phyloP scores from a whole-genome alignment of 768 basidiomycete genomes.

The Dentipellis sp. region DNA sequence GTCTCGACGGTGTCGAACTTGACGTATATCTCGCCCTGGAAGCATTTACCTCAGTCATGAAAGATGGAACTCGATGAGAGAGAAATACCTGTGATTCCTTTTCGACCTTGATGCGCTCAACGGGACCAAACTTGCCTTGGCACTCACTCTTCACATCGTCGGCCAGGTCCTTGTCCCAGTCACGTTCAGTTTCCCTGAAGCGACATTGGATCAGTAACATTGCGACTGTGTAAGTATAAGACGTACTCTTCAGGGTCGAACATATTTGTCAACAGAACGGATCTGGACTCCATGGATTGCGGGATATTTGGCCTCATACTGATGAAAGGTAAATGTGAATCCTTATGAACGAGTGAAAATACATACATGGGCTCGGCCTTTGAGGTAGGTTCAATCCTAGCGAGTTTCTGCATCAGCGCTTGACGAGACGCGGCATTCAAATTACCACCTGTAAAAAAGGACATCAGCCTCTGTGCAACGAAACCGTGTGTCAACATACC shows the following conservation, averaged over 20 bases:
- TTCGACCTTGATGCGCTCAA: slow-evolving; percentile 85
- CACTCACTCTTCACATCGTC: slow-evolving; percentile 96
- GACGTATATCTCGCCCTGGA: slow-evolving; percentile 93
- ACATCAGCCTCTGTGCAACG: slow-evolving; percentile 1
- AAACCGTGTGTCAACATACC: slow-evolving; percentile 35
- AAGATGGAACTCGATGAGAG: neutral
- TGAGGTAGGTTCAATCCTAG: slow-evolving; percentile 70
- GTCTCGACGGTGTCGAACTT: slow-evolving; percentile 76
- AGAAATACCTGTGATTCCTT: slow-evolving; percentile 79
- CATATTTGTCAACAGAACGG: slow-evolving; percentile 88
- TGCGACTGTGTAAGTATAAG: neutral
- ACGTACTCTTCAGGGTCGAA: slow-evolving; percentile 94
- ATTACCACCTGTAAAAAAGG: slow-evolving; percentile 70
- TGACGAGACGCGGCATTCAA: slow-evolving; percentile 97
- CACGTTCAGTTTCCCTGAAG: slow-evolving; percentile 81
- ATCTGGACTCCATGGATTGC: slow-evolving; percentile 81
- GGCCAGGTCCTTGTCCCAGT: slow-evolving; percentile 95
- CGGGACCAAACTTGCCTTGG: slow-evolving; percentile 81
- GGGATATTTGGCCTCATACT: slow-evolving; percentile 76
- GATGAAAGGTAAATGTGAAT: slow-evolving; percentile 9
- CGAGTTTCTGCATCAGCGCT: slow-evolving; percentile 99
- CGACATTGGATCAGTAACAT: neutral
- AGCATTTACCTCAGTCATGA: neutral
- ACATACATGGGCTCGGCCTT: slow-evolving; percentile 57
- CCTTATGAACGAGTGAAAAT: neutral